phyloP scores from a whole-genome alignment of 2,329 filamentous ascomycete genomes.

The Penicillium polonicum region DNA sequence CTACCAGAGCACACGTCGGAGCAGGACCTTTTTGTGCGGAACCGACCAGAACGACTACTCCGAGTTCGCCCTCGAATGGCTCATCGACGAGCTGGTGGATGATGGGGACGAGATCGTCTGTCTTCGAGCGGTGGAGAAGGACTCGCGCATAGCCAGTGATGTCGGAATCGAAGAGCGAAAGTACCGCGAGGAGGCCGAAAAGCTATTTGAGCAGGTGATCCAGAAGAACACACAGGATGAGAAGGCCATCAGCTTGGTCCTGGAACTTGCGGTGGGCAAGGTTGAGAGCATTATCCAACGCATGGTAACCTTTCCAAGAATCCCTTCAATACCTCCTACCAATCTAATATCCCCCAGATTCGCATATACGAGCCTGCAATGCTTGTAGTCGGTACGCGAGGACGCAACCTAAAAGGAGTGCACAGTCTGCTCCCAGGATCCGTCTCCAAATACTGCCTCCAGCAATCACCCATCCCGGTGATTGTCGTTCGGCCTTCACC shows the following conservation, averaged over 20 bases:
- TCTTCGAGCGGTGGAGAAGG: constrained; percentile 81
- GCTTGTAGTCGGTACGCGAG: constrained; percentile 84
- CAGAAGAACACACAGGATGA: constrained; percentile 74
- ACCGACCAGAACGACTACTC: constrained; percentile 90
- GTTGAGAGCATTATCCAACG: constrained; percentile 87
- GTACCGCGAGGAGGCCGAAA: constrained; percentile 74
- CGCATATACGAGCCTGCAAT: constrained; percentile 89
- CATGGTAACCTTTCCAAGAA: constrained; percentile 59
- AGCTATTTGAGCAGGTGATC: constrained; percentile 72
- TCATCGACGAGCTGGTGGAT: constrained; percentile 86
- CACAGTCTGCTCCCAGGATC: constrained; percentile 84
- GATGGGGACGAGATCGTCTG: constrained; percentile 93
- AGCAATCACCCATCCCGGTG: constrained; percentile 89
- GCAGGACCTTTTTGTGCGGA: constrained; percentile 85
- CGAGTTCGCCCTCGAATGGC: constrained; percentile 87
- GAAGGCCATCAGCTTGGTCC: constrained; percentile 77
- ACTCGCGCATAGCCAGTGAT: constrained; percentile 66
- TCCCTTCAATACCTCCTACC: background rate
- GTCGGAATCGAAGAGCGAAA: constrained; percentile 61
- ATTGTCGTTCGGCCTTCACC: constrained; percentile 86
- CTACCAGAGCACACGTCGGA: constrained; percentile 76
- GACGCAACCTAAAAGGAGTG: constrained; percentile 78
- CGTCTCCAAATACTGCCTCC: constrained; percentile 90
- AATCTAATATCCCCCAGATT: constrained; percentile 58
- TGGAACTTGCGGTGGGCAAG: constrained; percentile 87